These are phyloP conservation scores for Cystofilobasidium macerans DNA, from an alignment of 768 basidiomycete genomes.

Conservation along the genomic window DNA sequence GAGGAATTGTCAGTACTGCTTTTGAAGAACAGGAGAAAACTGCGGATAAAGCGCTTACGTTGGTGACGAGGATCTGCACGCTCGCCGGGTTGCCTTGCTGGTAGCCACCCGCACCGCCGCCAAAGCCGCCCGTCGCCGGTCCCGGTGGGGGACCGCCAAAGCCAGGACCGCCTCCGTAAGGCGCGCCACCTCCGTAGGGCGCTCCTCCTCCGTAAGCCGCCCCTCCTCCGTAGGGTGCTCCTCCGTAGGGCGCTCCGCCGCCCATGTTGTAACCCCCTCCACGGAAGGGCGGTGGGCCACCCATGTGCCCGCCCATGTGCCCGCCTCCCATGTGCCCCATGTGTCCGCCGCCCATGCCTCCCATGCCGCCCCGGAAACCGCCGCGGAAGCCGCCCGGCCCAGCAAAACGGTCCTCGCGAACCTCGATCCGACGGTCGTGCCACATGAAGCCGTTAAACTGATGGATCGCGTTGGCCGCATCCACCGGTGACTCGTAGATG, in stretches of 20 bases:
- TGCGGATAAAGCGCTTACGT: conserved; percentile 52
- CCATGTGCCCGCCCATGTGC: conserved; percentile 36
- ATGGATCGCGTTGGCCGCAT: conserved; percentile 79
- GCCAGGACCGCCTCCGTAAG: conserved; percentile 35
- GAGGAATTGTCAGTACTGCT: not conserved
- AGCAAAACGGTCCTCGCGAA: conserved; percentile 57
- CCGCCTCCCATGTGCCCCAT: conserved; percentile 36
- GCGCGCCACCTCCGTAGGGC: conserved; percentile 37
- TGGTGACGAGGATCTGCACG: conserved; percentile 96
- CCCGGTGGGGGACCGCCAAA: no score
- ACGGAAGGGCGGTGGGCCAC: no score
- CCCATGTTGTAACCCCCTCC: no score
- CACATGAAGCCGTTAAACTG: conserved; percentile 98
- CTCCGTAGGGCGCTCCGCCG: conserved; percentile 35
- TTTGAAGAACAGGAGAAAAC: not conserved
- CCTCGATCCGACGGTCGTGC: conserved; percentile 90
- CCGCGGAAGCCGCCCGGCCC: conserved; percentile 27
- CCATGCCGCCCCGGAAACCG: conserved; percentile 39
- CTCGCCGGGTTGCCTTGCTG: conserved; percentile 43
- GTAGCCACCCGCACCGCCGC: conserved; percentile 30
- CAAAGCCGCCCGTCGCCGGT: no score
- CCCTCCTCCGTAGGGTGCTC: conserved; percentile 36
- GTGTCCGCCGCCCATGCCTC: conserved; percentile 36
- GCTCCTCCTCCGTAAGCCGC: conserved; percentile 42
- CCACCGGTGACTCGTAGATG: conserved; percentile 80